Conservation (phyloP, 441 rosid species). For the Manihot esculenta region DNA sequence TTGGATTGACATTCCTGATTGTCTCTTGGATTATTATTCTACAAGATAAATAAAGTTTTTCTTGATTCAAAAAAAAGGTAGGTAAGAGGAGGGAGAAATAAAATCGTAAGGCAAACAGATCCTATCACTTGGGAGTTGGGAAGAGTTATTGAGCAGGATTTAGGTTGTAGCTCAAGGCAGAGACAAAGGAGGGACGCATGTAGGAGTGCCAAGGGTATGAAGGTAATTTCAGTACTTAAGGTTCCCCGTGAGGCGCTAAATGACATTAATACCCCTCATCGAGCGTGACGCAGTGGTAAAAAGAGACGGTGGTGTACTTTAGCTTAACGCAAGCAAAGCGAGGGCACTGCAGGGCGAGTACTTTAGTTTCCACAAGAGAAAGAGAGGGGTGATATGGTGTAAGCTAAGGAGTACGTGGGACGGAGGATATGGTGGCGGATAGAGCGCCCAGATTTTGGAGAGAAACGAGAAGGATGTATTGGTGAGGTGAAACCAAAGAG, state of each 20-base stretch:
- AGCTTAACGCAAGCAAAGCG: not conserved
- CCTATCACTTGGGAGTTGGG: not conserved
- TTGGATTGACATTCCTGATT: too few relatives aligned
- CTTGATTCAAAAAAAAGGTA: too few relatives aligned
- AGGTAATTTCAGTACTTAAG: not conserved
- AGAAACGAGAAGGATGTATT: constrained; percentile 2
- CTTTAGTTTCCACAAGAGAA: too few relatives aligned
- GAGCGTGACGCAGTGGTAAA: not conserved
- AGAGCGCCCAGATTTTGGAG: not conserved
- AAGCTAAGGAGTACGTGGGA: not conserved
- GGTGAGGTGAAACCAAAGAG: not conserved
- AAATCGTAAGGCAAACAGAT: not conserved
- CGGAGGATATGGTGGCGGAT: not conserved
- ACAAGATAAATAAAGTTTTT: too few relatives aligned
- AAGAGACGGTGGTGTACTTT: constrained; percentile 1
- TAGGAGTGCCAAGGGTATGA: not conserved
- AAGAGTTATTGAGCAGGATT: not conserved
- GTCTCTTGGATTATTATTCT: too few relatives aligned
- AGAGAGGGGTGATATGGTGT: too few relatives aligned
- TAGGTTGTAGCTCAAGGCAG: not conserved
- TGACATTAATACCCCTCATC: not conserved
- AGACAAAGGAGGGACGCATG: not conserved
- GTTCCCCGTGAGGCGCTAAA: not conserved
- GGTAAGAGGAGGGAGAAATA: not conserved
- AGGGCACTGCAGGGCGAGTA: not conserved